Base-by-base conservation (phyloP, 192 early-diverging fungal genomes). In the Borealophlyctis nickersoniae region DNA sequence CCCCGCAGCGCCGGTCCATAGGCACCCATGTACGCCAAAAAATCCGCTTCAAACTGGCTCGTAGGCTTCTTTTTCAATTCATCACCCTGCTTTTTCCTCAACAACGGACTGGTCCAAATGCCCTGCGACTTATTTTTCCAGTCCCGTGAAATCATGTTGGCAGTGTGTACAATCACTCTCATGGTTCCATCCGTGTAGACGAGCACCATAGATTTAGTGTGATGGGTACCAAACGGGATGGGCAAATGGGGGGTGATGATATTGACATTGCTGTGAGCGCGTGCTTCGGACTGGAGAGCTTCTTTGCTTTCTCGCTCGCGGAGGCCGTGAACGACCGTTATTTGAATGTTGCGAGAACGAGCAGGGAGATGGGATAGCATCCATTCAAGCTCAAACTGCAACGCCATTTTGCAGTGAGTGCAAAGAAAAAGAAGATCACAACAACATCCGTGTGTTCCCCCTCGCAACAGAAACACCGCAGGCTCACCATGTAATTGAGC, bases 121-220 rank as follows among this genome's bases (percentile, higher is more conserved):
- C 69, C 85, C 59, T 88, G 87, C 0, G 79, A 80, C 58, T 83
- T 88, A 29, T 81, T 73, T 27, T 77, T 72, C 86, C 86, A 88
- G 68, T 88, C 87, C 19, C 60, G 65, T 16, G 67, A 57, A 63
- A 86, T 77, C 69, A 86, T 70, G 52, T 88, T 88, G 14, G 87
- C 87, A 0, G 87, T 88, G 35, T 84, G 82, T 2, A 88, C 73
- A 27, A 83, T 67, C 30, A 88, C 33, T 56, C 74, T 73, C 58
- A 76, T 61, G 2, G 70, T 72, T 22, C 36, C 60, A 31, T 79
- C 63, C 27, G 63, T 34, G 62, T 81, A 83, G 39, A 85, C 77
- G 3, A 88, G 31, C 14, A 86, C 30, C 82, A 88, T 86, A 9
- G 83, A 77, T 61, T 87, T 87, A 23, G 86, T 77, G 58, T 87